These are phyloP conservation scores for Takashimella tepidaria DNA, from an alignment of 1,284 basidiomycete genomes.

Conservation along the genomic window DNA sequence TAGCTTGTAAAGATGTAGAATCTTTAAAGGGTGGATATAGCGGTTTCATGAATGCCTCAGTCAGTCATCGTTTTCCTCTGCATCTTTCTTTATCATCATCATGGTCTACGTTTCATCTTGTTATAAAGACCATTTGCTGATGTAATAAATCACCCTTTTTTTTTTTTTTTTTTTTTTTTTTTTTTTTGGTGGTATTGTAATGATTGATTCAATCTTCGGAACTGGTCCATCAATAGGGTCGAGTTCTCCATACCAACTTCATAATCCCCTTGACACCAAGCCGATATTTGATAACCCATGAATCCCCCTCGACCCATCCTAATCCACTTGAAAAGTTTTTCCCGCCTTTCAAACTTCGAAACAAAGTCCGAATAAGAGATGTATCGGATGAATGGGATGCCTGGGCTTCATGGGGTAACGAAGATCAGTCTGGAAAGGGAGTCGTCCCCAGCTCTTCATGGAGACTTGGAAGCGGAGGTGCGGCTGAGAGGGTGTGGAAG, in stretches of 20 bases:
- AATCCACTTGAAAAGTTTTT: slow-evolving; percentile 49
- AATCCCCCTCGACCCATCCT: slow-evolving; percentile 69
- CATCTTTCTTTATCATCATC: no score
- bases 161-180: no score
- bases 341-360: slow-evolving; percentile 73
- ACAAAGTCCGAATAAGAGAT: slow-evolving; percentile 78
- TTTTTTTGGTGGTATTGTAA: background rate
- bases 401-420: slow-evolving; percentile 68
- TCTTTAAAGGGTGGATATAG: slow-evolving; percentile 61
- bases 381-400: slow-evolving; percentile 69
- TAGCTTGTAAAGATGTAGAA: slow-evolving; percentile 61
- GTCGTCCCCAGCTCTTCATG: slow-evolving; percentile 22
- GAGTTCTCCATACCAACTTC: slow-evolving; percentile 83
- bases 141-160: no score
- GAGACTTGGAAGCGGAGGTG: slow-evolving; percentile 41
- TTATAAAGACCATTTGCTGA: no score
- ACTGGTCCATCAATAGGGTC: no score
- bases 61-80: no score
- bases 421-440: background rate
- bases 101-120: no score
- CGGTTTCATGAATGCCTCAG: slow-evolving; percentile 81
- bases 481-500: slow-evolving; percentile 38
- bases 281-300: slow-evolving; percentile 49
- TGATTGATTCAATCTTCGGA: slow-evolving; percentile 1
- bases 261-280: slow-evolving; percentile 56